phyloP scores from a whole-genome alignment of 2,329 filamentous ascomycete species.

The Stachybotrys elegans region DNA sequence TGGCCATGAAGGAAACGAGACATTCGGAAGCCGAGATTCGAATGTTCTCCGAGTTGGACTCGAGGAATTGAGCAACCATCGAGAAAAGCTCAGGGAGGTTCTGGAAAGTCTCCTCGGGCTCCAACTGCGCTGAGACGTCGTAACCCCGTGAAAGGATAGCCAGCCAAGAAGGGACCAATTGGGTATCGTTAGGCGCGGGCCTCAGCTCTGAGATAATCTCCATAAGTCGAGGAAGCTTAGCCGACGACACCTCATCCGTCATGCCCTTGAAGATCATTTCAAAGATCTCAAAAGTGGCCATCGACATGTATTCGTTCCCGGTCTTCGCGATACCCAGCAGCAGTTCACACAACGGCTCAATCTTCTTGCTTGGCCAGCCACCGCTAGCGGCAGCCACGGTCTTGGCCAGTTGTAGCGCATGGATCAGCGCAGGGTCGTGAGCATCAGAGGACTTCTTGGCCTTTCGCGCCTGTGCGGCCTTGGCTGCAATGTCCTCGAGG shows the following conservation, averaged over 20 bases:
- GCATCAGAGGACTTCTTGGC: slow-evolving; percentile 50
- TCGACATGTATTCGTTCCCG: slow-evolving; percentile 92
- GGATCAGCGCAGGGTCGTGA: slow-evolving; percentile 81
- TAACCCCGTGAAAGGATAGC: slow-evolving; percentile 92
- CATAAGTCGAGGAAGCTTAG: slow-evolving; percentile 82
- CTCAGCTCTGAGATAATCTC: slow-evolving; percentile 90
- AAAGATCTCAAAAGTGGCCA: slow-evolving; percentile 95
- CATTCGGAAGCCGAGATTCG: slow-evolving; percentile 92
- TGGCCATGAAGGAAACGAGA: slow-evolving; percentile 85
- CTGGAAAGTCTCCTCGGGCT: slow-evolving; percentile 85
- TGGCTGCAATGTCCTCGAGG: slow-evolving; percentile 66
- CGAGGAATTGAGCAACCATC: slow-evolving; percentile 74
- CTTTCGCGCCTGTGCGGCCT: slow-evolving; percentile 59
- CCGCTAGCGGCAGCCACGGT: slow-evolving; percentile 80
- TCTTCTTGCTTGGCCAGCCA: slow-evolving; percentile 95
- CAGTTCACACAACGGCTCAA: slow-evolving; percentile 85
- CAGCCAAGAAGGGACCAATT: slow-evolving; percentile 93
- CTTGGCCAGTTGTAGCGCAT: slow-evolving; percentile 88
- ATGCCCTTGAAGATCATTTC: slow-evolving; percentile 94
- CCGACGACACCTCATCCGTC: slow-evolving; percentile 78
- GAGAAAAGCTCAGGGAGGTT: slow-evolving; percentile 82
- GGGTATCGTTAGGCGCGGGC: slow-evolving; percentile 87
- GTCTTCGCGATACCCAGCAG: slow-evolving; percentile 83
- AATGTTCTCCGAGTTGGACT: slow-evolving; percentile 87
- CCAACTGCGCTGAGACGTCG: slow-evolving; percentile 84